Evolutionary conservation across 441 rosid genomes (phyloP).

Genomic region (Erysimum cheiri): DNA sequence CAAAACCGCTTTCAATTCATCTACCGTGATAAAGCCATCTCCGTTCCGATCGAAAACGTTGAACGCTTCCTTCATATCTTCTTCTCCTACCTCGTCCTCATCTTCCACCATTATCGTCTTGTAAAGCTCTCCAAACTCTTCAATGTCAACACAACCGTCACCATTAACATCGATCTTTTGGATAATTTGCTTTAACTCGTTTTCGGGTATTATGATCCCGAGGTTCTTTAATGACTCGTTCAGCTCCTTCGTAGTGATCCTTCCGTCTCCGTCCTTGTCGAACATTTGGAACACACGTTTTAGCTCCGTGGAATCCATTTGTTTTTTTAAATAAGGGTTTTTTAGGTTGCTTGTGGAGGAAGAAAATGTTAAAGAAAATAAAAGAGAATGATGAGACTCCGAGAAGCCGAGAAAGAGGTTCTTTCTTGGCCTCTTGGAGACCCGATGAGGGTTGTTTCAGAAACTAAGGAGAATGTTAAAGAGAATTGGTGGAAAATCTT

Average conservation of each 20-base stretch:
- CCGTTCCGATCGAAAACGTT: slow-evolving; percentile 75
- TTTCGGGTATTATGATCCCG: slow-evolving; percentile 72
- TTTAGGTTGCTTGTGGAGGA: slow-evolving; percentile 47
- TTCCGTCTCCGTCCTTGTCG: slow-evolving; percentile 82
- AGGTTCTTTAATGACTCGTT: slow-evolving; percentile 65
- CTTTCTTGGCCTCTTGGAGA: slow-evolving; percentile 48
- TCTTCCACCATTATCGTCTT: slow-evolving; percentile 58
- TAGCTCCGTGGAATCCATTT: slow-evolving; percentile 66
- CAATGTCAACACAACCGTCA: slow-evolving; percentile 73
- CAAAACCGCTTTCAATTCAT: slow-evolving; percentile 65
- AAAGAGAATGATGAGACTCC: slow-evolving; percentile 47
- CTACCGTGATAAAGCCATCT: slow-evolving; percentile 73
- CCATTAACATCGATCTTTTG: slow-evolving; percentile 69
- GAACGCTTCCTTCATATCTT: slow-evolving; percentile 77
- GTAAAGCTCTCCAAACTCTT: slow-evolving; percentile 74
- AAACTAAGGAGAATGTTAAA: slow-evolving; percentile 25
- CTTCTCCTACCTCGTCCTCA: slow-evolving; percentile 53
- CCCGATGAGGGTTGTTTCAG: slow-evolving; percentile 30
- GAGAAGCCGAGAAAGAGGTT: slow-evolving; percentile 37
- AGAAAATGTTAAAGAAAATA: slow-evolving; percentile 5
- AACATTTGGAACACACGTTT: slow-evolving; percentile 75
- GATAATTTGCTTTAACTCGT: slow-evolving; percentile 65
- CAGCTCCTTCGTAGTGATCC: slow-evolving; percentile 67
- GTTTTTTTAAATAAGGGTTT: not conserved
- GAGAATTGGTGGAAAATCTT: slow-evolving; percentile 20